Evolutionary conservation across 306 rosid genomes (phyloP).

Genomic region (Oemleria cerasiformis): DNA sequence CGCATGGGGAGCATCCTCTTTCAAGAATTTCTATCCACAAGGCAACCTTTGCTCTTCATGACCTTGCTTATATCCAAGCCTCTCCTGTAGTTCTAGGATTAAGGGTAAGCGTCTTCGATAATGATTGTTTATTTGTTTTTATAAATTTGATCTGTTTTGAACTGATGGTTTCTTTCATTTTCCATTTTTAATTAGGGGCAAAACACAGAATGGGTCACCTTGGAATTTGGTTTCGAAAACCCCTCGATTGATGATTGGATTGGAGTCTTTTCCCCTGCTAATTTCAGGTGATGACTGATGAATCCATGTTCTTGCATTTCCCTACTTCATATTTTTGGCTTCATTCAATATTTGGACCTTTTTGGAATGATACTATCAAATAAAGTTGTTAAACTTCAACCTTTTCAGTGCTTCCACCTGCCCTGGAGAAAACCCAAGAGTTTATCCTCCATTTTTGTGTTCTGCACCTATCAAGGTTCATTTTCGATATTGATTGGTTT

Average conservation of each 20-base stretch:
- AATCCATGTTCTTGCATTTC: not conserved
- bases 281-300: constrained; percentile 46
- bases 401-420: constrained; percentile 61
- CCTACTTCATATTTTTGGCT: not conserved
- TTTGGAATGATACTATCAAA: too few relatives aligned
- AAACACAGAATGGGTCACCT: constrained; percentile 57
- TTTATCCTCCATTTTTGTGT: constrained; percentile 60
- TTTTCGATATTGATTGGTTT: not conserved
- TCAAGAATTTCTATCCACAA: constrained; percentile 39
- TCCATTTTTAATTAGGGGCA: constrained; percentile 43
- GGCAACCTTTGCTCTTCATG: constrained; percentile 45
- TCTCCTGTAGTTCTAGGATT: constrained; percentile 53
- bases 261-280: constrained; percentile 83
- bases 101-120: constrained; percentile 39
- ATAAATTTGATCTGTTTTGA: not conserved
- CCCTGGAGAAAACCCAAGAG: constrained; percentile 52
- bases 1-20: not conserved
- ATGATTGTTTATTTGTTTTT: constrained; percentile 1
- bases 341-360: not conserved
- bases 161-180: not conserved
- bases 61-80: constrained; percentile 47
- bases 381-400: constrained; percentile 16
- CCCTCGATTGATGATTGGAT: constrained; percentile 70
- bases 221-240: constrained; percentile 51
- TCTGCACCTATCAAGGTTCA: constrained; percentile 76